Base-by-base conservation (phyloP, 2,329 filamentous ascomycete genomes). In the Madurella fahalii region DNA sequence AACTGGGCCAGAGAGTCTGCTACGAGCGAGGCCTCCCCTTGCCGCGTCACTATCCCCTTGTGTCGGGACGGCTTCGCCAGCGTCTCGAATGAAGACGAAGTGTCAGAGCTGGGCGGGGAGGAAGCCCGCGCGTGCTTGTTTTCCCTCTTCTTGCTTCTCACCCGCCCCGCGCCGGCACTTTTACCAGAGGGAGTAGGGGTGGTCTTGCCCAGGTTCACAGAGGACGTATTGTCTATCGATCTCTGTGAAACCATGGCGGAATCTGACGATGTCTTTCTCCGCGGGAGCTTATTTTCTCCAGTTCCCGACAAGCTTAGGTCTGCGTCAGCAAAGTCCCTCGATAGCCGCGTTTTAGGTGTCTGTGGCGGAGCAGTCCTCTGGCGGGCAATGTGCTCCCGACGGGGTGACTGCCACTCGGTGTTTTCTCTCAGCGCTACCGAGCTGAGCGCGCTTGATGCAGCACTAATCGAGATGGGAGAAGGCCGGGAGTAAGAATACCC, bases 391-490 rank as follows among this genome's bases (percentile, higher is more conserved):
- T 32, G 50, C 12, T 61, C 58, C 17, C 54, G 44, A 20, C 53
- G 53, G 5, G 54, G 56, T 1, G 56, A 54, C 9, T 43, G 43
- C 1, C 50, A 53, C 4, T 57, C 57, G 2, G 30, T 9, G 37
- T 20, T 52, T 7, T 61, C 64, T 58, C 53, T 65, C 61, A 61
- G 37, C 7, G 48, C 47, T 60, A 68, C 57, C 9, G 73, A 69
- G 41, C 68, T 76, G 5, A 83, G 60, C 7, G 80, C 80, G 61
- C 78, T 83, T 5, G 80, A 81, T 15, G 80, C 80, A 41, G 80
- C 80, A 48, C 77, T 81, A 12, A 83, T 65, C 7, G 80, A 82
- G 2, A 82, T 69, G 1, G 76, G 67, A 2, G 79, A 78, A 11
- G 77, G 71, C 0, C 68, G 67, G 25, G 65, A 56, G 31, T 65